These are phyloP conservation scores for Taiozyma sp. DNA, from an alignment of 1,139 yeast genomes.

Conservation along the genomic window DNA sequence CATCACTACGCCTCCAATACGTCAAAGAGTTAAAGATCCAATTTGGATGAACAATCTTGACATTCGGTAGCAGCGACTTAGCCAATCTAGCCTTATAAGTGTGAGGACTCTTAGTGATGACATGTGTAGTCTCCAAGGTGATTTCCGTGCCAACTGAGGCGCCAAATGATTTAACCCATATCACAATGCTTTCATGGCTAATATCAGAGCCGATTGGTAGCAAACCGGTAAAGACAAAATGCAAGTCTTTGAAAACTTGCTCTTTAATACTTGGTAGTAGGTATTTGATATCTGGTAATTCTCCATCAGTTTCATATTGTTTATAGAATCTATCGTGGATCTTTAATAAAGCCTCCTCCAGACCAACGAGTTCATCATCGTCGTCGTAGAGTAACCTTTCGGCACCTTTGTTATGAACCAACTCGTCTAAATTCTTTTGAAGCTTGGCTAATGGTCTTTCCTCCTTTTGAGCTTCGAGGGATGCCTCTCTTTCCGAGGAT, in stretches of 20 bases:
- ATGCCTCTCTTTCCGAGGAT: constrained; percentile 30
- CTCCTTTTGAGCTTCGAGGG: constrained; percentile 35
- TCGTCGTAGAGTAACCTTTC: constrained; percentile 66
- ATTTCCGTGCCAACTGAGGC: constrained; percentile 79
- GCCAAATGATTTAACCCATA: constrained; percentile 92
- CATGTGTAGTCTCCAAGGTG: constrained; percentile 77
- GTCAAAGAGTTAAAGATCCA: constrained; percentile 90
- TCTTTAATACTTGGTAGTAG: constrained; percentile 73
- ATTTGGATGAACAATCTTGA: constrained; percentile 82
- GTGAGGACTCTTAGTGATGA: constrained; percentile 72
- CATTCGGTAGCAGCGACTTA: constrained; percentile 52
- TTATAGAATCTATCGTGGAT: constrained; percentile 68
- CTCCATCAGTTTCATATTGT: constrained; percentile 27
- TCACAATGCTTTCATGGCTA: constrained; percentile 76
- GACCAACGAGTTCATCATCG: constrained; percentile 65
- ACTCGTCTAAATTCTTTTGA: constrained; percentile 68
- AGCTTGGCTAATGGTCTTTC: constrained; percentile 80
- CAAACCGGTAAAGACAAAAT: constrained; percentile 79
- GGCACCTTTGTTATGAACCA: constrained; percentile 41
- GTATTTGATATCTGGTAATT: constrained; percentile 52
- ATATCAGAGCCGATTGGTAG: constrained; percentile 74
- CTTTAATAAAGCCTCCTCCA: constrained; percentile 57
- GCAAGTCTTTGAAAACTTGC: constrained; percentile 61
- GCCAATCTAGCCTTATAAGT: constrained; percentile 79
- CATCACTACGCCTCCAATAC: constrained; percentile 70